Percentiles rank a stretch among this genome's conserved stretches.
phyloP scores from a whole-genome alignment of 2,329 filamentous ascomycete species.

The Sporothrix dimorphospora region DNA sequence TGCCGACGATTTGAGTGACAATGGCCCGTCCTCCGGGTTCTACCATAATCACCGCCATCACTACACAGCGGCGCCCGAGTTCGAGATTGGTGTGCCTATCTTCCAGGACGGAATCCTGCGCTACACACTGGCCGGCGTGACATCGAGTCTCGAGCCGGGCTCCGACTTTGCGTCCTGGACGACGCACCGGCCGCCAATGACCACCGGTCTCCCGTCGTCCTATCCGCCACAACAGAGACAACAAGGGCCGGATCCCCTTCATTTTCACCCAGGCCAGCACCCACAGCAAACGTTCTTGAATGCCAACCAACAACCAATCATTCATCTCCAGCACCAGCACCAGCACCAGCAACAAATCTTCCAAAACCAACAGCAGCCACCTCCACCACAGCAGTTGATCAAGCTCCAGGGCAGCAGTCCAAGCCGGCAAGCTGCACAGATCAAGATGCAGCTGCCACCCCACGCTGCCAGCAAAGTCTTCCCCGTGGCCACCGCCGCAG shows the following conservation, averaged over 20 bases:
- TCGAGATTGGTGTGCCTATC: slow-evolving; percentile 31
- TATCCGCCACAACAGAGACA: not conserved
- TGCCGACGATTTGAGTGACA: slow-evolving; percentile 37
- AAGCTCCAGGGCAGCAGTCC: slow-evolving; percentile 18
- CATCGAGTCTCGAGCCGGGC: slow-evolving; percentile 44
- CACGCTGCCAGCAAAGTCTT: slow-evolving; percentile 16
- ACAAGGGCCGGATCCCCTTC: not conserved
- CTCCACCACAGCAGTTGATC: not conserved
- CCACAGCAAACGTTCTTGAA: not conserved
- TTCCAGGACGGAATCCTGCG: slow-evolving; percentile 49
- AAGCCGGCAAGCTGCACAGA: not conserved
- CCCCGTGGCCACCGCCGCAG: not conserved
- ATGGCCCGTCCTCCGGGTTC: not conserved
- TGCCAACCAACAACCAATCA: too few relatives aligned
- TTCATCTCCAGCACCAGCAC: not conserved
- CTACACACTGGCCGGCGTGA: slow-evolving; percentile 53
- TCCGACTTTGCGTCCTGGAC: slow-evolving; percentile 42
- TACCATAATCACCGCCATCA: not conserved
- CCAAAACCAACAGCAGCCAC: slow-evolving; percentile 4
- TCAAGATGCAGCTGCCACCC: slow-evolving; percentile 24
- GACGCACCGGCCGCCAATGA: slow-evolving; percentile 40
- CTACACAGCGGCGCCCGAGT: slow-evolving; percentile 15
- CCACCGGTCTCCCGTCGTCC: not conserved
- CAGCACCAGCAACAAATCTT: not conserved
- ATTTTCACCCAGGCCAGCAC: not conserved